Conservation (phyloP, 2,329 filamentous ascomycete species). For the Sporothrix humicola region DNA sequence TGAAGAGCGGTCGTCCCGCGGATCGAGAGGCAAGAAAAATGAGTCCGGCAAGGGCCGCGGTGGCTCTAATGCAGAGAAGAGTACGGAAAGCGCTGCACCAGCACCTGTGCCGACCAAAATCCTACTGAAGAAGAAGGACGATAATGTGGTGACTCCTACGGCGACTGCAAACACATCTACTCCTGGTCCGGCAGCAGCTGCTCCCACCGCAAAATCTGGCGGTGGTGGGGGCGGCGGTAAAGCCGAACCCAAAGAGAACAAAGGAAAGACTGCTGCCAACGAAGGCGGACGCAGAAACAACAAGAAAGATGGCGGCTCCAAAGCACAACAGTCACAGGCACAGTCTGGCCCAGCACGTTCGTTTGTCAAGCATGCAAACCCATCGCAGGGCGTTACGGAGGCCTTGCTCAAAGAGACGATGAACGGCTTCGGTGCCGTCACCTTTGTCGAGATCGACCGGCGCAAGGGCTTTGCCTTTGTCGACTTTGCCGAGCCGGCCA, state of each 20-base stretch:
- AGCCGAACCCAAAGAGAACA: slow-evolving; percentile 21
- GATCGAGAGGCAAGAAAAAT: slow-evolving; percentile 39
- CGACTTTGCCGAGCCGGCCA: slow-evolving; percentile 77
- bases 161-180: slow-evolving; percentile 37
- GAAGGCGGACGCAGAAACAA: slow-evolving; percentile 15
- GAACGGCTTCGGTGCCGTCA: slow-evolving; percentile 73
- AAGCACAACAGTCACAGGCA: slow-evolving; percentile 15
- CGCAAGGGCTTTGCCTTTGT: slow-evolving; percentile 95
- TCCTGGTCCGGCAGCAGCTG: neutral
- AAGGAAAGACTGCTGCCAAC: slow-evolving; percentile 7
- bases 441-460: slow-evolving; percentile 88
- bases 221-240: neutral
- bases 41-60: slow-evolving; percentile 34
- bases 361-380: slow-evolving; percentile 82
- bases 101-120: slow-evolving; percentile 41
- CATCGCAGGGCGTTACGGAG: slow-evolving; percentile 91
- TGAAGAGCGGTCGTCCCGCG: slow-evolving; percentile 34
- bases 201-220: neutral
- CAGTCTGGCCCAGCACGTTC: slow-evolving; percentile 64
- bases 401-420: slow-evolving; percentile 76
- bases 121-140: slow-evolving; percentile 50
- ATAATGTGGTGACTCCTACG: slow-evolving; percentile 38
- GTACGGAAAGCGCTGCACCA: neutral
- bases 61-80: neutral
- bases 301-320: slow-evolving; percentile 1